Evolutionary conservation across 352 stramenopile genomes (phyloP).

Genomic region (Phytophthora ohioensis): DNA sequence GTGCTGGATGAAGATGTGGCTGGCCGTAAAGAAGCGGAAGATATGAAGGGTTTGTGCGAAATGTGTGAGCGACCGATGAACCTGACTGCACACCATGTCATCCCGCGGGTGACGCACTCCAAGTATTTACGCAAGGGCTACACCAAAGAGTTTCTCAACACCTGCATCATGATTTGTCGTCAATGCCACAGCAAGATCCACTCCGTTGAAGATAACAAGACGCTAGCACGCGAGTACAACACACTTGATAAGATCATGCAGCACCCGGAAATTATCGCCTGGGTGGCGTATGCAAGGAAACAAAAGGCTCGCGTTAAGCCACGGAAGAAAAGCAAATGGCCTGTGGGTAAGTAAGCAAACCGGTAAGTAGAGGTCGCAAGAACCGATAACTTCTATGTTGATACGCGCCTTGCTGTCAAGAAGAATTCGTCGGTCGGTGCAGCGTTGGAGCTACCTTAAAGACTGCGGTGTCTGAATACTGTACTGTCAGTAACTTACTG

Average conservation of each 20-base stretch:
- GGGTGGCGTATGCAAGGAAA: slow-evolving; percentile 92
- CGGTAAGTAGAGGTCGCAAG: no score
- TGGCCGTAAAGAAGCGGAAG: slow-evolving; percentile 59
- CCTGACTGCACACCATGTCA: slow-evolving; percentile 94
- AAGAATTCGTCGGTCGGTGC: no score
- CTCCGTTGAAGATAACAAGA: slow-evolving; percentile 89
- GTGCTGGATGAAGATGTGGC: slow-evolving; percentile 83
- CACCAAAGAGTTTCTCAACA: slow-evolving; percentile 81
- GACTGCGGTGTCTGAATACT: no score
- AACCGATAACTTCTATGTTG: no score
- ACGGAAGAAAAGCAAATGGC: slow-evolving; percentile 68
- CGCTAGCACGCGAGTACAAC: slow-evolving; percentile 91
- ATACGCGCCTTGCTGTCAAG: no score
- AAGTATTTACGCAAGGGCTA: slow-evolving; percentile 87
- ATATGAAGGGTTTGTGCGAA: slow-evolving; percentile 72
- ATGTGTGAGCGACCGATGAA: slow-evolving; percentile 94
- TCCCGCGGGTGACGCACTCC: slow-evolving; percentile 85
- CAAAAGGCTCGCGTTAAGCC: slow-evolving; percentile 80
- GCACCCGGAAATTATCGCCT: slow-evolving; percentile 88
- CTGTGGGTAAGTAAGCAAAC: slow-evolving; percentile 47
- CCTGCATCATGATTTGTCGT: slow-evolving; percentile 91
- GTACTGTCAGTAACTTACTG: no score
- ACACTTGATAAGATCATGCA: slow-evolving; percentile 93
- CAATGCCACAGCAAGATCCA: slow-evolving; percentile 94
- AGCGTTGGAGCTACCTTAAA: no score